These are phyloP conservation scores for Peniophora sp. DNA, from an alignment of 1,284 basidiomycete species.

Conservation along the genomic window DNA sequence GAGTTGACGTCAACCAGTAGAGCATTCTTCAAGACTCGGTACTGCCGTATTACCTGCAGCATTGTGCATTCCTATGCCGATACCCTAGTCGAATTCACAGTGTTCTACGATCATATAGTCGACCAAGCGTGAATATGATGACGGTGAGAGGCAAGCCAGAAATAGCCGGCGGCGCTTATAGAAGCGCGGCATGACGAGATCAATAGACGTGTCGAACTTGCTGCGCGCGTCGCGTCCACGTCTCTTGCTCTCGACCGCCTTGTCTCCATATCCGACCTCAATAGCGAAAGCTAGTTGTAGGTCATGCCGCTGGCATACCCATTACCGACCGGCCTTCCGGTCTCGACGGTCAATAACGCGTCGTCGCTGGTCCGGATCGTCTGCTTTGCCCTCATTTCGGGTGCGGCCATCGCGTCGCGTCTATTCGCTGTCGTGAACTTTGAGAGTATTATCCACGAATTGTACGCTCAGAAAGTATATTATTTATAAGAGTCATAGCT, in stretches of 20 bases:
- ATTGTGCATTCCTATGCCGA: too few relatives aligned
- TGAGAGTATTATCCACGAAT: slow-evolving; percentile 99
- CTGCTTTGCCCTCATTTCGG: slow-evolving; percentile 82
- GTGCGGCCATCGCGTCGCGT: slow-evolving; percentile 90
- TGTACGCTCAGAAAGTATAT: slow-evolving; percentile 46
- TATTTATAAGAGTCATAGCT: not conserved
- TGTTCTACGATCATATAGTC: too few relatives aligned
- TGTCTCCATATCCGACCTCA: not conserved
- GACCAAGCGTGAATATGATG: too few relatives aligned
- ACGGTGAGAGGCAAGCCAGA: too few relatives aligned
- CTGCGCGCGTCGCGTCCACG: too few relatives aligned
- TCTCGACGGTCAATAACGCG: slow-evolving; percentile 70
- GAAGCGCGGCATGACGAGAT: too few relatives aligned
- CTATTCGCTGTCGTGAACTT: slow-evolving; percentile 97
- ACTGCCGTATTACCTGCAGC: too few relatives aligned
- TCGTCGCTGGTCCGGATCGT: slow-evolving; percentile 81
- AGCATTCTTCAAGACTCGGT: too few relatives aligned
- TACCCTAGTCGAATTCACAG: too few relatives aligned
- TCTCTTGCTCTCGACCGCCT: too few relatives aligned
- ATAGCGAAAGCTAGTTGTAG: not conserved
- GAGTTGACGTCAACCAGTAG: not conserved
- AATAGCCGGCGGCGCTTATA: too few relatives aligned
- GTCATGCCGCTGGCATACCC: slow-evolving; percentile 47
- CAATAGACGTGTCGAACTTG: too few relatives aligned
- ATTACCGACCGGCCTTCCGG: slow-evolving; percentile 61